Percentiles rank a stretch among this genome's conserved stretches.
phyloP scores from a whole-genome alignment of 768 basidiomycete species.

The Kwoniella sp. region DNA sequence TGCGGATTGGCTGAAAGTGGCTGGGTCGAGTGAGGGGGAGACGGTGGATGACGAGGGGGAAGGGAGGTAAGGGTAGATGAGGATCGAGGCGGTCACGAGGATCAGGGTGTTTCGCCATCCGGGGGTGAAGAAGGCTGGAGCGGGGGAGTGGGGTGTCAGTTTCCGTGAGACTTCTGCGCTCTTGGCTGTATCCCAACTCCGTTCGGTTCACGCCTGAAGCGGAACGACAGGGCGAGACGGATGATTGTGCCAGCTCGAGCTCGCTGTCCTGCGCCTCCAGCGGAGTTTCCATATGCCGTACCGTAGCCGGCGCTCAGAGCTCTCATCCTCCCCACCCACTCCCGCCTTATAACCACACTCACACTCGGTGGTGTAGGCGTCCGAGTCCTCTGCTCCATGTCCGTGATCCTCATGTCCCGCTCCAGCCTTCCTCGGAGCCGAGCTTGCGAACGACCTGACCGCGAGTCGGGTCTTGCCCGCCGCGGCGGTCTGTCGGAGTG shows the following conservation, averaged over 20 bases:
- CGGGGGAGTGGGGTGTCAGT: not conserved
- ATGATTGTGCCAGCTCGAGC: too few relatives aligned
- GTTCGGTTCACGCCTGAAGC: too few relatives aligned
- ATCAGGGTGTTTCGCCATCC: constrained; percentile 47
- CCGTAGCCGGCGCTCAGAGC: too few relatives aligned
- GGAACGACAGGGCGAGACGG: too few relatives aligned
- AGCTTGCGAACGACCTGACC: constrained; percentile 6
- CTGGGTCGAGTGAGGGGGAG: constrained; percentile 33
- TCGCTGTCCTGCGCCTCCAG: too few relatives aligned
- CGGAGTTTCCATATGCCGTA: too few relatives aligned
- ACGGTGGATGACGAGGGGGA: constrained; percentile 33
- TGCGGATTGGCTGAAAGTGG: constrained; percentile 14
- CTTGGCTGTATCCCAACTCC: too few relatives aligned
- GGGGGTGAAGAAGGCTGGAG: constrained; percentile 49
- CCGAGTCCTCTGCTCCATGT: constrained; percentile 12
- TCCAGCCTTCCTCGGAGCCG: constrained; percentile 1
- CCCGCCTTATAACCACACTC: constrained; percentile 3
- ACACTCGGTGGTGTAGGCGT: constrained; percentile 28
- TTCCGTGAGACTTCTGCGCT: not conserved
- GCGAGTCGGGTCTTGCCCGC: not conserved
- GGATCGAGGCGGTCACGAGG: constrained; percentile 31
- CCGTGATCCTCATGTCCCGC: constrained; percentile 25
- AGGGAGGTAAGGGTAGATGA: constrained; percentile 46
- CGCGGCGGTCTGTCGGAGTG: constrained; percentile 4
- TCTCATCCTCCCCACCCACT: not conserved